phyloP scores from a whole-genome alignment of 805 yeast genomes.

The Wickerhamomyces alni region DNA sequence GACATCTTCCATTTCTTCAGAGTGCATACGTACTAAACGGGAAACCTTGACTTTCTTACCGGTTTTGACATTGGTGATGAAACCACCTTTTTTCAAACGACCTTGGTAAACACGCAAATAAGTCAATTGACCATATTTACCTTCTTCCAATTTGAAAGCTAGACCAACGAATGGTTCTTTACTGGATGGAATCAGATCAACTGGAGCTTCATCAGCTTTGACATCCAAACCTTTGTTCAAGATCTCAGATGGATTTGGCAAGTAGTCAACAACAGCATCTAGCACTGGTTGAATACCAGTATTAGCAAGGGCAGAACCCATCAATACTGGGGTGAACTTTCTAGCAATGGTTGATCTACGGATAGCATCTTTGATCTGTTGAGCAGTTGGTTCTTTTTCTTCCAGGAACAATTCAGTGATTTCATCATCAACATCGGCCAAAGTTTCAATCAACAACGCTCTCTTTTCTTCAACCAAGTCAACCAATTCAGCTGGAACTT shows the following conservation, averaged over 20 bases:
- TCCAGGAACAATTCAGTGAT: slow-evolving; percentile 90
- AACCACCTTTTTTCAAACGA: slow-evolving; percentile 81
- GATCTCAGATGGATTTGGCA: slow-evolving; percentile 94
- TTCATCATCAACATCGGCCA: slow-evolving; percentile 98
- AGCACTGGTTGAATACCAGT: slow-evolving; percentile 92
- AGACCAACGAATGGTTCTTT: slow-evolving; percentile 85
- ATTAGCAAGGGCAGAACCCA: slow-evolving; percentile 98
- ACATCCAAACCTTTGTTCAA: slow-evolving; percentile 85
- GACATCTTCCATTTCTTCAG: slow-evolving; percentile 98
- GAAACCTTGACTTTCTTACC: slow-evolving; percentile 93
- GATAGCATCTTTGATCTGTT: slow-evolving; percentile 83
- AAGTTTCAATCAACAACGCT: slow-evolving; percentile 76
- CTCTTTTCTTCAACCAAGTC: slow-evolving; percentile 90
- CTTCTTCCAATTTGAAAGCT: slow-evolving; percentile 99
- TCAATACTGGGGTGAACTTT: slow-evolving; percentile 96
- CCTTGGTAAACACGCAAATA: slow-evolving; percentile 98
- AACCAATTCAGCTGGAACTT: slow-evolving; percentile 72
- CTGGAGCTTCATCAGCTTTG: slow-evolving; percentile 55
- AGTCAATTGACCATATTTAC: slow-evolving; percentile 95
- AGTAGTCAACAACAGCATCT: slow-evolving; percentile 91
- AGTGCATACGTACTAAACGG: slow-evolving; percentile 96
- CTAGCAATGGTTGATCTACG: slow-evolving; percentile 94
- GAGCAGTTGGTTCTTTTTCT: slow-evolving; percentile 79
- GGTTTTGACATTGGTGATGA: slow-evolving; percentile 81
- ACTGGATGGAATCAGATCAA: slow-evolving; percentile 68